Base-by-base conservation (phyloP, 78 protist species). In the Acrasis kona region DNA sequence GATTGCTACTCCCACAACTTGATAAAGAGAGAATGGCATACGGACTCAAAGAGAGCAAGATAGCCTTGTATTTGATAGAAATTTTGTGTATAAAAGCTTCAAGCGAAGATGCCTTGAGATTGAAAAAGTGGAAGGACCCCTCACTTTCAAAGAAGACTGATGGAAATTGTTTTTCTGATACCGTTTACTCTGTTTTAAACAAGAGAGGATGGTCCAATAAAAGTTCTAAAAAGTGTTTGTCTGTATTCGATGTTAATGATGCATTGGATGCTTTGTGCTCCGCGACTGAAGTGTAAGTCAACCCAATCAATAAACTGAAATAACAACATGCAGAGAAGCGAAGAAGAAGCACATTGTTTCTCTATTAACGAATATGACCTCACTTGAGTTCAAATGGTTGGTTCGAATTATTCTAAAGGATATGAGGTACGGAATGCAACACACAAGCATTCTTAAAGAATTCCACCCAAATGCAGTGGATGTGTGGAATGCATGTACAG, bases 371-470 rank as follows among this genome's bases (percentile, higher is more conserved):
- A 9, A 7, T 2, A 72, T 78, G 3, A 81, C 90, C 0, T 87
- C 93, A 9, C 38, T 36, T 3, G 95, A 91, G 50, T 92, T 87
- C 40, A 91, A 90, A 57, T 91, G 95, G 95, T 66, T 90, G 41
- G 58, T 91, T 12, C 73, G 94, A 6, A 87, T 91, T 29, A 39
- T 91, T 3, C 39, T 91, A 30, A 90, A 89, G 58, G 77, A 70
- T 50, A 77, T 91, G 87, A 39, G 41, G 27, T 65, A 76, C 12
- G 92, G 91, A 0, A 3, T 91, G 30, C 41, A 79, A 19, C 88
- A 88, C n/a, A 35, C 8, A 31, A 9, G 73, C 12, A 42, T 92
- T 29, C 31, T 91, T 37, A 39, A 35, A 9, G 68, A 28, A 31
- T 70, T 81, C 35, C 95, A 91, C 65, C 91, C 90, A 8, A 42